phyloP scores from a whole-genome alignment of 345 rosid genomes.

The Corymbia maculata region DNA sequence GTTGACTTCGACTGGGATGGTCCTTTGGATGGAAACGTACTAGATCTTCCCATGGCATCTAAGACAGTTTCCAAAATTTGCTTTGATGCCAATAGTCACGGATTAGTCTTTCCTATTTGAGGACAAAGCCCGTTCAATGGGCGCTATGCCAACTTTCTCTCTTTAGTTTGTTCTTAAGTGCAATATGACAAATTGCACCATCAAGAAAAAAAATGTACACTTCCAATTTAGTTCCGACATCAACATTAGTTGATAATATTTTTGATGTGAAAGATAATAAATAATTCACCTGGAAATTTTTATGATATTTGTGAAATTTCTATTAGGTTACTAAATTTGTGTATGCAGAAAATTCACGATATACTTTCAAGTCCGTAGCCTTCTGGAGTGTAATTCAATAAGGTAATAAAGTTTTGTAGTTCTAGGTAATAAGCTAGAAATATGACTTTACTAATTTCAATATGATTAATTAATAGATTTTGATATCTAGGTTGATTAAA shows the following conservation, averaged over 20 bases:
- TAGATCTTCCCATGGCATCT: not conserved
- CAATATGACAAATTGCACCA: not conserved
- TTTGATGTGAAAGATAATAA: not conserved
- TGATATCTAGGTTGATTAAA: not conserved
- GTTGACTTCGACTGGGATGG: no score
- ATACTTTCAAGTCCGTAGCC: not conserved
- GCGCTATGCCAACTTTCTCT: not conserved
- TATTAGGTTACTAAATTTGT: not conserved
- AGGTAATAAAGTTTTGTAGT: not conserved
- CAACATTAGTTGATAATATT: not conserved
- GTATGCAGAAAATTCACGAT: not conserved
- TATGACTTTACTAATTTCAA: not conserved
- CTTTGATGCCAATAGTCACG: not conserved
- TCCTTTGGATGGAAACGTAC: not conserved
- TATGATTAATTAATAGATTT: not conserved
- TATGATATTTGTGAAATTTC: not conserved
- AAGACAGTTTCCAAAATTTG: no score
- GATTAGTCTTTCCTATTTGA: not conserved
- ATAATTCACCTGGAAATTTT: not conserved
- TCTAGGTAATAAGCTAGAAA: not conserved
- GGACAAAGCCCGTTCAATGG: not conserved
- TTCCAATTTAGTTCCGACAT: not conserved
- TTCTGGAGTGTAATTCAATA: not conserved
- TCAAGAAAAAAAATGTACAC: not conserved
- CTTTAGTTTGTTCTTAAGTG: not conserved